Evolutionary conservation across 306 rosid genomes (phyloP).

Genomic region (Fragaria ananassa): DNA sequence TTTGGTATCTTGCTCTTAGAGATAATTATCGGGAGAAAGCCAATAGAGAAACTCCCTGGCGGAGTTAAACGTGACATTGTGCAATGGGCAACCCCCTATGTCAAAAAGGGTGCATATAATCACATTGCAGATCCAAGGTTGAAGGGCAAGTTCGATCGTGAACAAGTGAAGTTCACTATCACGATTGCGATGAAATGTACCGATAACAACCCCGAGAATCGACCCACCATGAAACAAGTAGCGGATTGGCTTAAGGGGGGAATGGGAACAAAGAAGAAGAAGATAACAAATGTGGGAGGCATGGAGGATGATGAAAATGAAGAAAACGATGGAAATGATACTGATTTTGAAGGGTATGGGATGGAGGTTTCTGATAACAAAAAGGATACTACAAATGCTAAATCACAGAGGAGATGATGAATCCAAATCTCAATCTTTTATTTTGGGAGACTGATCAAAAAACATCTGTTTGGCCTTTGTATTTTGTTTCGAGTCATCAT

Average conservation of each 20-base stretch:
- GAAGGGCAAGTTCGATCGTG: slow-evolving; percentile 45
- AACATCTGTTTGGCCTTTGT: slow-evolving; percentile 1
- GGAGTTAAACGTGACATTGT: slow-evolving; percentile 83
- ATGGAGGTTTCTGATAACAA: slow-evolving; percentile 26
- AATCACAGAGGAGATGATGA: slow-evolving; percentile 39
- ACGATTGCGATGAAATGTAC: slow-evolving; percentile 56
- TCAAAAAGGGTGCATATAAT: slow-evolving; percentile 44
- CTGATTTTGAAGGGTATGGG: slow-evolving; percentile 29
- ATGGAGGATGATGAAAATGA: slow-evolving; percentile 20
- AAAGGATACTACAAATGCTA: slow-evolving; percentile 23
- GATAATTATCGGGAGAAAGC: slow-evolving; percentile 63
- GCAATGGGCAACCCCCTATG: slow-evolving; percentile 67
- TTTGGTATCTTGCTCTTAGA: slow-evolving; percentile 82
- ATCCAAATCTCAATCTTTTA: background rate
- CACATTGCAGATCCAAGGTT: slow-evolving; percentile 59
- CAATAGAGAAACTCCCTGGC: slow-evolving; percentile 74
- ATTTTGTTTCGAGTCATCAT: slow-evolving; percentile 1
- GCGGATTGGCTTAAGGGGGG: slow-evolving; percentile 51
- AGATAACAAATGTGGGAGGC: slow-evolving; percentile 16
- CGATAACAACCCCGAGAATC: slow-evolving; percentile 37
- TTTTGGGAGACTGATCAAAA: background rate
- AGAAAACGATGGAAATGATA: slow-evolving; percentile 32
- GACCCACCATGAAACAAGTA: slow-evolving; percentile 61
- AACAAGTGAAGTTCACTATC: slow-evolving; percentile 40
- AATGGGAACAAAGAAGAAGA: slow-evolving; percentile 17